Evolutionary conservation across 139 green algal genomes (phyloP), one percentile per base, ranked within the genome.

Genomic region (Desmodesmus armatus): DNA sequence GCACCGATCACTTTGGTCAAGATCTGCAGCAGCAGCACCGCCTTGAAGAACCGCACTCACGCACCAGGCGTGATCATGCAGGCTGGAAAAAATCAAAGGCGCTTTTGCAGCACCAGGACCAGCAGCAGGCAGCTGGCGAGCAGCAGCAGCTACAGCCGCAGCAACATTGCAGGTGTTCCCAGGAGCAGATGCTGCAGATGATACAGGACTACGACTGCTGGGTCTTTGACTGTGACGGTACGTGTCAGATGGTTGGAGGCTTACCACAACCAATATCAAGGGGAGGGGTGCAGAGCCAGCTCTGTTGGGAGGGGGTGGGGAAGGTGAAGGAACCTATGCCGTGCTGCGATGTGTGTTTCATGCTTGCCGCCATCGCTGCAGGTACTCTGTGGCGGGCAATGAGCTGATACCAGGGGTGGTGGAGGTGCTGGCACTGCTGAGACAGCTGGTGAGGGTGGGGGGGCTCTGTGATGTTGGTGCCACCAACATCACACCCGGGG

Each of bases 161-260:
- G 5, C 27, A 27, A 29, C 65, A 44, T 21, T n/a, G 11, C 72
- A 65, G 23, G n/a, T 65, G 44, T 43, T 23, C n/a, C n/a, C 72
- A 65, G 72, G 23, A 85, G 5, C 80, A 89, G 0, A 89, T 89
- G 51, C 35, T 89, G 19, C 35, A 72, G 13, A 40, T 87, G 3
- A 66, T 91, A 25, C 39, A 85, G n/a, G 51, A 87, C 4, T 89
- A 90, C 31, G 85, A 89, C 1, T 85, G 77, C 19, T 90, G 65
- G 44, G 47, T 92, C 3, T 92, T 92, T 60, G 88, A 92, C 47
- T 69, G 87, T 21, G 88, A 92, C 65, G 88, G 88, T 85, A 41
- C 70, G 83, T 40, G 31, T 31, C 5, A 35, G 25, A 47, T n/a
- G 27, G 4, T 55, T 55, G 5, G 31, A 67, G 13, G 5, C 19